A percentile compares a stretch with the other conserved stretches of the same genome.
Conservation (phyloP, 2,329 filamentous ascomycete species). For the Coniella lustricola region DNA sequence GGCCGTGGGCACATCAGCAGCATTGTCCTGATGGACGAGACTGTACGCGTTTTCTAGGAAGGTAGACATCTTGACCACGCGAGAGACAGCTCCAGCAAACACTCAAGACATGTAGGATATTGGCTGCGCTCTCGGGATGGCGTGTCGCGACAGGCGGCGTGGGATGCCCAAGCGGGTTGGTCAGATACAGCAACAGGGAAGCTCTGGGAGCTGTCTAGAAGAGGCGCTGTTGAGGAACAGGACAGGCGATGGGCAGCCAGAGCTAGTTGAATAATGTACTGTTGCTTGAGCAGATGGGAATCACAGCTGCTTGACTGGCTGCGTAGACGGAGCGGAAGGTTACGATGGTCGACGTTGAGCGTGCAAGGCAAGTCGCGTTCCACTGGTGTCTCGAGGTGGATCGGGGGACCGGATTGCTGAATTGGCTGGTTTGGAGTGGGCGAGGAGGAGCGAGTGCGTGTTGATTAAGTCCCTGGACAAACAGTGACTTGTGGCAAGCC, state of each 20-base stretch:
- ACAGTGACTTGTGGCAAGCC: neutral
- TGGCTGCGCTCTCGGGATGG: neutral
- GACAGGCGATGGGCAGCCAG: too few species aligned
- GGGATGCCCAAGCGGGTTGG: neutral
- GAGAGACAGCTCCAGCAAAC: constrained; percentile 14
- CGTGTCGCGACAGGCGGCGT: neutral
- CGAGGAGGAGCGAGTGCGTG: neutral
- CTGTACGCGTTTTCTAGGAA: constrained; percentile 95
- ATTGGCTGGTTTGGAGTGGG: neutral
- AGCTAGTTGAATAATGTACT: neutral
- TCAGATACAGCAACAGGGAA: neutral
- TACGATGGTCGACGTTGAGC: too few species aligned
- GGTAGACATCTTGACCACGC: constrained; percentile 66
- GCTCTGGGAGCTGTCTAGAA: neutral
- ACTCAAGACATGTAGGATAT: constrained; percentile 7
- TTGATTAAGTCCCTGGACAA: neutral
- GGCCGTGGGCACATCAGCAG: constrained; percentile 81
- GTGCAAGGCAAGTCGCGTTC: neutral
- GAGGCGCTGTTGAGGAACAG: too few species aligned
- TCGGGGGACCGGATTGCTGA: neutral
- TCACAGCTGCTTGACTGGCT: neutral
- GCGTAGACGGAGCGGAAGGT: too few species aligned
- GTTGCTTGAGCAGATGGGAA: neutral
- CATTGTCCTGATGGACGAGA: constrained; percentile 95
- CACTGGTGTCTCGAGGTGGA: neutral